Evolutionary conservation across 768 basidiomycete genomes (phyloP), one percentile per base, ranked within the genome.

Genomic region (Termitomyces titanicus): DNA sequence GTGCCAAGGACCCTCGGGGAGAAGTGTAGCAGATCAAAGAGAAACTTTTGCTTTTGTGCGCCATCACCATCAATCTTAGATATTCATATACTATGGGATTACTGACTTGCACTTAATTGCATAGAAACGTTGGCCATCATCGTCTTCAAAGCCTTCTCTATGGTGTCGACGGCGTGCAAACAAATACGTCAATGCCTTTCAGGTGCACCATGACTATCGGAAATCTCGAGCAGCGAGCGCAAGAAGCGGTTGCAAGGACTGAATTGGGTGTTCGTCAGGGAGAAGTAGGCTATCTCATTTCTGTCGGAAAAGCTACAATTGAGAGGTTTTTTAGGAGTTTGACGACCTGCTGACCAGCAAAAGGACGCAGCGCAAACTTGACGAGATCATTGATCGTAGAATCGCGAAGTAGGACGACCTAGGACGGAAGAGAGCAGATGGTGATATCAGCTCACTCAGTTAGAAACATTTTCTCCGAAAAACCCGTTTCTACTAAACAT

Each of bases 321-420:
- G 11, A 13, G 7, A 17, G 39, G 42, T 17, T 17, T 43, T 17
- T 18, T 20, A 59, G 57, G 53, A 47, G 35, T 31, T 59, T 5
- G 24, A 43, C 38, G 31, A 51, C 24, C 34, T 47, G 9, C 9
- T 59, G 24, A 35, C 15, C 13, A 44, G 47, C 27, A 47, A 53
- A 33, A 55, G 46, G 40, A 51, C 50, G 24, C 49, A 55, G n/a
- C 48, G 58, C 17, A 59, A 55, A 33, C 40, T 59, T 29, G 50
- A n/a, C 4, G 50, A 55, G 15, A 52, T 55, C 15, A 34, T 76
- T 24, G 22, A 44, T 22, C 53, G 57, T 51, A 42, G 22, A 24
- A 24, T 10, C 12, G 29, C 29, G 9, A 29, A 29, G 3, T 29
- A 3, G 29, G 9, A 29, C 29, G 9, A 29, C 29, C 9, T 29